These are phyloP conservation scores for Datura wrightii DNA, from an alignment of 257 asterid species.

Conservation along the genomic window DNA sequence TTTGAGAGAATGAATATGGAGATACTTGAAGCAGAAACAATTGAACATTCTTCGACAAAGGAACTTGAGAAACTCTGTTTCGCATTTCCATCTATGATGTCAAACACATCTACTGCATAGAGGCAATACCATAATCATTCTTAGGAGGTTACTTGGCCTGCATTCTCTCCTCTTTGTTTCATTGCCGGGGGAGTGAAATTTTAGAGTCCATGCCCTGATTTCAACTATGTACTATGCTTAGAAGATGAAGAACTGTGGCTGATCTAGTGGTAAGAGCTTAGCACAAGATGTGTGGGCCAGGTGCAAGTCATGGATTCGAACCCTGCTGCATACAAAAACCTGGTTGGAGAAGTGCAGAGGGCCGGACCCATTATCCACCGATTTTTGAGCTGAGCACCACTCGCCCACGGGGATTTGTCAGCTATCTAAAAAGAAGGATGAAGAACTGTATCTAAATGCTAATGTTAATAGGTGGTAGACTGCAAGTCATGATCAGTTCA, in stretches of 20 bases:
- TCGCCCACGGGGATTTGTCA: not conserved
- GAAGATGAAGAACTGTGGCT: not conserved
- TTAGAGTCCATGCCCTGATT: not conserved
- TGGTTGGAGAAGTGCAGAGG: not conserved
- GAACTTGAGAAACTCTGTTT: conserved; percentile 13
- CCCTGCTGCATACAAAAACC: not conserved
- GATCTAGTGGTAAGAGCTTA: conserved; percentile 6
- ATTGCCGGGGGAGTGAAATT: not conserved
- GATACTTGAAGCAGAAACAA: conserved; percentile 17
- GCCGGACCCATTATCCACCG: not conserved
- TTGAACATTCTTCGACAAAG: conserved; percentile 10
- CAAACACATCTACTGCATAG: conserved; percentile 9
- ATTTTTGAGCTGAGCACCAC: conserved; percentile 3
- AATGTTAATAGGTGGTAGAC: conserved; percentile 4
- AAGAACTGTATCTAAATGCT: conserved; percentile 16
- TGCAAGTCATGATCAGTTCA: conserved; percentile 17
- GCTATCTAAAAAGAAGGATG: not conserved
- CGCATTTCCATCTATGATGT: not conserved
- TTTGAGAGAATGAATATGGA: not conserved
- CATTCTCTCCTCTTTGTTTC: not conserved
- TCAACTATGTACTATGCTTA: not conserved
- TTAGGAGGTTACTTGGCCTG: not conserved
- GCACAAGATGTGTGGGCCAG: not conserved
- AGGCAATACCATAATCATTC: conserved; percentile 15
- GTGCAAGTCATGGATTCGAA: not conserved